Evolutionary conservation across 495 filamentous ascomycete genomes (phyloP).

Genomic region (Penicillium turbatum): DNA sequence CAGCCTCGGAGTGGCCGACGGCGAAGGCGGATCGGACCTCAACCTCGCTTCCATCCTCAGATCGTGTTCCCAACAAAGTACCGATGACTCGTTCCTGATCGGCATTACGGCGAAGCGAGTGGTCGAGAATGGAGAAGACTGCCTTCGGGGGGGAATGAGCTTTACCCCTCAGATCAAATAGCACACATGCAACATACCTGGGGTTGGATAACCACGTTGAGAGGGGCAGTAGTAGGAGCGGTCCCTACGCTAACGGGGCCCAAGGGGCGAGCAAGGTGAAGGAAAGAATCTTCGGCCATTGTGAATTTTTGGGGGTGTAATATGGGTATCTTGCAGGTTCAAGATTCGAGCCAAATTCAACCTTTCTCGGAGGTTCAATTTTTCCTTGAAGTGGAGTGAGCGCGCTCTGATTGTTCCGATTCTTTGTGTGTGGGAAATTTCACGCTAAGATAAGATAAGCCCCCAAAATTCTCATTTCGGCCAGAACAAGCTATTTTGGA

Average conservation of each 20-base stretch:
- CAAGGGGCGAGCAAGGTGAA: constrained; percentile 90
- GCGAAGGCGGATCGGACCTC: constrained; percentile 94
- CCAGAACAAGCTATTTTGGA: constrained; percentile 3
- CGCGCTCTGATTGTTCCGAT: constrained; percentile 35
- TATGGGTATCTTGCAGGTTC: constrained; percentile 5
- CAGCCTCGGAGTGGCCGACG: constrained; percentile 94
- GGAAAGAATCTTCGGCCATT: constrained; percentile 87
- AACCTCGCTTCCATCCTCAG: constrained; percentile 93
- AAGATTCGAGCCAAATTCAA: constrained; percentile 15
- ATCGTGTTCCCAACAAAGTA: constrained; percentile 84
- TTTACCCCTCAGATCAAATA: constrained; percentile 1
- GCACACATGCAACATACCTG: constrained; percentile 59
- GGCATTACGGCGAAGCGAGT: constrained; percentile 83
- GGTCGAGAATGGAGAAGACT: constrained; percentile 94
- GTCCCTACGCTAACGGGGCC: constrained; percentile 72
- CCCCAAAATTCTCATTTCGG: constrained; percentile 7
- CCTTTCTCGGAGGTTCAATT: constrained; percentile 31
- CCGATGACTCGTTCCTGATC: constrained; percentile 95
- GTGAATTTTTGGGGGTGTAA: constrained; percentile 29
- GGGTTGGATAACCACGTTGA: constrained; percentile 90
- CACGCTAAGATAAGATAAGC: constrained; percentile 55
- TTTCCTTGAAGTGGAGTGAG: constrained; percentile 29
- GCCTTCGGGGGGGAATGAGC: constrained; percentile 52
- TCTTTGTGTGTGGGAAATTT: constrained; percentile 49
- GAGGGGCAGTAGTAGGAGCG: constrained; percentile 78